Base-by-base conservation (phyloP, 2,329 filamentous ascomycete species). In the Epichloe sibirici region DNA sequence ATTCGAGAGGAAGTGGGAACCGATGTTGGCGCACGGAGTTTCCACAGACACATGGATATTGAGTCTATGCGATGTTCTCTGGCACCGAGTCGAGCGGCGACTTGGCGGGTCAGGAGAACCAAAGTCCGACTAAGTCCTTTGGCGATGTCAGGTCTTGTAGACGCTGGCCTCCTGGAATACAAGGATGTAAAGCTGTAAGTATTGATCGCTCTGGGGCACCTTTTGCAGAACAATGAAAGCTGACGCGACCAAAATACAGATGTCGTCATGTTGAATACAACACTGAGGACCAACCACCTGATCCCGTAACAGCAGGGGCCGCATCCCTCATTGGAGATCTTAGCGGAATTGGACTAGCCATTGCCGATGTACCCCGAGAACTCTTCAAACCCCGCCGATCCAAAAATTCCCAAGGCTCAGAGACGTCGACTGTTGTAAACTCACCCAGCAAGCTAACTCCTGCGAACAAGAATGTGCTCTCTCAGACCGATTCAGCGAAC, bases 291-390 rank as follows among this genome's bases (percentile, higher is more conserved):
- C 85, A 90, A 45, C 89, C 88, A 0, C 82, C 79, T 61, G 89
- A 93, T 57, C 88, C 89, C 0, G 79, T 94, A 25, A 83, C 85
- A 13, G 88, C 88, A 21, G 86, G 82, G 15, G 83, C 88, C 0
- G 80, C 82, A 45, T 88, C 90, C 0, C 69, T 96, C 1, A 72
- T 95, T n/a, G 86, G 86, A 5, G 91, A 90, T n/a, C 74, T 93
- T 46, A 83, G 85, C 28, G 85, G 79, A 40, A 83, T 96, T 53
- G 80, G 87, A 61, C 86, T 94, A 78, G 88, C 88, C 1, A 76
- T 95, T 42, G 87, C 87, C 1, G 89, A 95, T 61, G 77, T 84
- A 58, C 81, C 81, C 2, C 69, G 76, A 17, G 76, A 81, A 54
- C 65, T 82, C 5, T 79, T 81, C 65, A 76, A 73, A 48, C 62